phyloP scores from a whole-genome alignment of 1,139 yeast species.

The Suhomyces kunorum region DNA sequence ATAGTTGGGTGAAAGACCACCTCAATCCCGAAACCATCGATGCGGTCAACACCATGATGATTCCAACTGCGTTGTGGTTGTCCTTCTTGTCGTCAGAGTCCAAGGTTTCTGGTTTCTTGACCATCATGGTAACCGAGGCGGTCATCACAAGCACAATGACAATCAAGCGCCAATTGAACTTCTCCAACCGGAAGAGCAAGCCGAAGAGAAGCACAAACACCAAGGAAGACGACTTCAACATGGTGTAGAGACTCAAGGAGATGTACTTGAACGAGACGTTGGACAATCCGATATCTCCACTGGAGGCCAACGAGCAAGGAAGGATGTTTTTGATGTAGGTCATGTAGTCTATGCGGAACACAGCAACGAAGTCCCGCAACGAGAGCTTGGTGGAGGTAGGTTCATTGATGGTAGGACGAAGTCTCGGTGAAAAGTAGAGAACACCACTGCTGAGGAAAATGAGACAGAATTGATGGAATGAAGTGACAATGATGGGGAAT shows the following conservation, averaged over 20 bases:
- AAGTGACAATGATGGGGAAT: slow-evolving; percentile 81
- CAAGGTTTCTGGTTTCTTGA: slow-evolving; percentile 40
- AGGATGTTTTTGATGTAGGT: slow-evolving; percentile 57
- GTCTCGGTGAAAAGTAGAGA: slow-evolving; percentile 47
- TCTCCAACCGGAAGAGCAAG: slow-evolving; percentile 73
- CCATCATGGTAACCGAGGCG: slow-evolving; percentile 85
- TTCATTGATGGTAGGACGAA: slow-evolving; percentile 41
- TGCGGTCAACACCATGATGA: slow-evolving; percentile 71
- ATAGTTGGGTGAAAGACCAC: slow-evolving; percentile 91
- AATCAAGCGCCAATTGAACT: slow-evolving; percentile 63
- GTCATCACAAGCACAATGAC: slow-evolving; percentile 78
- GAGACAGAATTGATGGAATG: slow-evolving; percentile 80
- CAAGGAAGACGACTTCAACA: slow-evolving; percentile 82
- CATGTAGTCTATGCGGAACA: slow-evolving; percentile 22
- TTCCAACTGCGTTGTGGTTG: slow-evolving; percentile 50
- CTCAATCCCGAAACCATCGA: slow-evolving; percentile 85
- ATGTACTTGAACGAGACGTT: slow-evolving; percentile 80
- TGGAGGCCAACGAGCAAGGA: slow-evolving; percentile 86
- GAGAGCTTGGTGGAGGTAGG: slow-evolving; percentile 7
- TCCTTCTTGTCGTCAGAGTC: slow-evolving; percentile 13
- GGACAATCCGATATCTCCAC: slow-evolving; percentile 93
- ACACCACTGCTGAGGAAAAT: slow-evolving; percentile 48
- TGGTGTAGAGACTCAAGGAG: slow-evolving; percentile 84
- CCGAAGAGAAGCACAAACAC: slow-evolving; percentile 89
- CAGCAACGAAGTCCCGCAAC: slow-evolving; percentile 16